Evolutionary conservation across 2,329 filamentous ascomycete species (phyloP), one percentile per base, ranked within the genome.

Genomic region (Diplodia mutila): DNA sequence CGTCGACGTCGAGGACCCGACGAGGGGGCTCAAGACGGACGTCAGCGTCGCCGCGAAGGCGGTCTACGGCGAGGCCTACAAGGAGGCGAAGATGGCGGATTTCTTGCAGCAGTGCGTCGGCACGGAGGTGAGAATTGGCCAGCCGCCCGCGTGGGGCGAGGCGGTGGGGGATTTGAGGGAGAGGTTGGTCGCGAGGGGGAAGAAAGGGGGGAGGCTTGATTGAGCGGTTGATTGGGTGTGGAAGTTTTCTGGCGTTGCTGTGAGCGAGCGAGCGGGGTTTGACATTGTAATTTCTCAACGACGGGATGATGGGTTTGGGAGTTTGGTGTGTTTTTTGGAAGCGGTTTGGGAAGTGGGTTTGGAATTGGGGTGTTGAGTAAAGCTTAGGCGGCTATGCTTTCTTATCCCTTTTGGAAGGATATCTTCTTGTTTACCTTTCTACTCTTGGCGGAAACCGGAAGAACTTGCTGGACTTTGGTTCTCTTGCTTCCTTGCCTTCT

Each of bases 51-150:
- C 1, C 21, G 90, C 88, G 0, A 83, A 82, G 64, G 87, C 94
- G 1, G 82, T 93, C 2, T 95, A 95, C 75, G 92, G 92, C 0
- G 91, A 94, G 79, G 84, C 86, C 69, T 93, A 94, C 76, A 91
- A 92, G 70, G 87, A 89, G 70, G 86, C 83, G 61, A 93, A 92
- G 78, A 89, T 95, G 82, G 82, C 81, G n/a, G 90, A 92, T 66
- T 93, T 91, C 71, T 75, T 95, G 70, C 77, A 81, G 14, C 84
- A 85, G 42, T 83, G 85, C 75, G 80, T 90, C 23, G 79, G 76
- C 0, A 54, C 69, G 0, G 75, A 75, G 16, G 76, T 79, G 70
- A 72, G 73, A 18, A 76, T 79, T 3, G 57, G 27, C 14, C 37
- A 21, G 4, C 48, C 37, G 18, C 25, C 66, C 3, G 54, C 21